Conservation (phyloP, 805 yeast species). For the Dipodascus geniculatus region DNA sequence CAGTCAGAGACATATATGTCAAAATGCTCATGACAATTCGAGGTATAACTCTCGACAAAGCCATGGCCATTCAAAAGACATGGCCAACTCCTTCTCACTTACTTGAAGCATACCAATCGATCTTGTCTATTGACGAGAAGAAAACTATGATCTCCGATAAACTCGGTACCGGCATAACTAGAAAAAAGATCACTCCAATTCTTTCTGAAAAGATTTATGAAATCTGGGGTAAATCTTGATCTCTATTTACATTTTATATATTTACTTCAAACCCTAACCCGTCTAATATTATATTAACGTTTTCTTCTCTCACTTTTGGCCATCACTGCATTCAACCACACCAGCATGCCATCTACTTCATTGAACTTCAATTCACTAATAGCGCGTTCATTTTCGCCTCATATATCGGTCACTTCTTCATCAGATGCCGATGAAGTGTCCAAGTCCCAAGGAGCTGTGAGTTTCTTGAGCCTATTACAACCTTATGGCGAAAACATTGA, state of each 20-base stretch:
- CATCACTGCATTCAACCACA: background rate
- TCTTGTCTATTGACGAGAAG: constrained; percentile 24
- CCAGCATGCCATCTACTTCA: background rate
- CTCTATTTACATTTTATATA: background rate
- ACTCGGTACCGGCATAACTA: constrained; percentile 35
- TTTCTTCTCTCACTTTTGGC: background rate
- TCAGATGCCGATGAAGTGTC: constrained; percentile 34
- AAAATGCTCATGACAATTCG: constrained; percentile 65
- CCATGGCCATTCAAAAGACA: constrained; percentile 56
- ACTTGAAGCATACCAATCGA: constrained; percentile 33
- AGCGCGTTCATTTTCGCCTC: constrained; percentile 34
- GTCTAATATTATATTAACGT: background rate
- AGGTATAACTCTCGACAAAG: constrained; percentile 81
- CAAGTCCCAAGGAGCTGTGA: constrained; percentile 30
- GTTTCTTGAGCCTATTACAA: constrained; percentile 36
- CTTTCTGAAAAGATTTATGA: constrained; percentile 42
- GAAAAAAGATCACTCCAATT: constrained; percentile 40
- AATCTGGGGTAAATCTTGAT: constrained; percentile 38
- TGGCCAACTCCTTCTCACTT: constrained; percentile 61
- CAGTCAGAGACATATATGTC: constrained; percentile 66
- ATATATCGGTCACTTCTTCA: constrained; percentile 39
- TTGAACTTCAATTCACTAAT: constrained; percentile 13
- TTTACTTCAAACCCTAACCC: background rate
- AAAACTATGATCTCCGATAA: constrained; percentile 22
- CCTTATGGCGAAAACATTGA: constrained; percentile 46